Conservation (phyloP, 345 rosid genomes). For the Geranium rotundifolium region DNA sequence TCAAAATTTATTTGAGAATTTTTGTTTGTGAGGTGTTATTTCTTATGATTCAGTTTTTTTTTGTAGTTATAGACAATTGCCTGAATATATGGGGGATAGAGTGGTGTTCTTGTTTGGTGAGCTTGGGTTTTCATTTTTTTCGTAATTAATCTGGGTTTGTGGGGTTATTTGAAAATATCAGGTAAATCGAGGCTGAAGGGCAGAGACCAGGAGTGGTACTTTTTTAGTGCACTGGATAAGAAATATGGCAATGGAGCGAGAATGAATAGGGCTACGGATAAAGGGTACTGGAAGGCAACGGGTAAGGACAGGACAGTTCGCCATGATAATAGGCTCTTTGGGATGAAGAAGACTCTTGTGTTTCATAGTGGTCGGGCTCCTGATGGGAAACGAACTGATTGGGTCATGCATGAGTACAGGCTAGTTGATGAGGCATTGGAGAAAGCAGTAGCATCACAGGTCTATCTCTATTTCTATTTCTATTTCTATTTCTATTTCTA, state of each 20-base stretch:
- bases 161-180: not conserved
- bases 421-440: constrained; percentile 46
- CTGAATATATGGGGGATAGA: not conserved
- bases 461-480: constrained; percentile 9
- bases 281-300: constrained; percentile 68
- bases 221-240: constrained; percentile 64
- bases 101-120: not conserved
- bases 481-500: no score
- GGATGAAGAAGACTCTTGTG: constrained; percentile 59
- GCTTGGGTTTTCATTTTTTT: not conserved
- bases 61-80: not conserved
- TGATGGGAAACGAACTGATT: constrained; percentile 49
- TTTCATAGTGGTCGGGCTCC: constrained; percentile 59
- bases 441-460: constrained; percentile 34
- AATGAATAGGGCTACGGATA: constrained; percentile 48
- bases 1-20: no score
- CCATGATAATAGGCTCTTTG: constrained; percentile 25
- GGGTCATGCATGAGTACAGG: constrained; percentile 81
- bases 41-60: not conserved
- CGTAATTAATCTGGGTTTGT: not conserved
- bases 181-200: constrained; percentile 43
- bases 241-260: constrained; percentile 59
- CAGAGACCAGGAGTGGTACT: constrained; percentile 72
- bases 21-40: no score
- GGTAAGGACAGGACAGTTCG: constrained; percentile 46